These are phyloP conservation scores for Cochlearia excelsa DNA, from an alignment of 345 rosid genomes.

Conservation along the genomic window DNA sequence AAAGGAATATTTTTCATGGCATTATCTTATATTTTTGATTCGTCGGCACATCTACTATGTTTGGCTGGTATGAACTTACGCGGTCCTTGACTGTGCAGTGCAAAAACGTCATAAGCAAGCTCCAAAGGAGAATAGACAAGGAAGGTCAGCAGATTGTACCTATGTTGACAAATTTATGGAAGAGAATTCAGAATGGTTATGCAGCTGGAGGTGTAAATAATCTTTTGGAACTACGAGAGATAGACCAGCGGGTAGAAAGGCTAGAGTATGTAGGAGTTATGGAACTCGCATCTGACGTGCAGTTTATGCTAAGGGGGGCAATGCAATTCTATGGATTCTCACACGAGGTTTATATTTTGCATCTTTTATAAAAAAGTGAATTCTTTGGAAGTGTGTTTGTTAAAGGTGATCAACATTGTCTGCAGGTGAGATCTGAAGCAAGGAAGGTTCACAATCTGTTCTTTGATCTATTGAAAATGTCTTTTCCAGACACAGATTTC, in stretches of 20 bases:
- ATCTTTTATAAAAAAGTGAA: neutral
- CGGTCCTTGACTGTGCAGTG: conserved; percentile 49
- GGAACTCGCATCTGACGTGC: conserved; percentile 91
- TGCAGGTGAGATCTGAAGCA: conserved; percentile 92
- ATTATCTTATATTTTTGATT: conserved; percentile 5
- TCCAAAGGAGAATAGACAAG: conserved; percentile 82
- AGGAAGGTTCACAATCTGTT: conserved; percentile 95
- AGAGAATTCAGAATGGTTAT: conserved; percentile 65
- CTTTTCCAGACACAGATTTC: conserved; percentile 87
- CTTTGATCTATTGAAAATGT: conserved; percentile 87
- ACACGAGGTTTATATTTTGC: conserved; percentile 68
- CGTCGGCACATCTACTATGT: conserved; percentile 9
- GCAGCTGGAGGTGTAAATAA: conserved; percentile 61
- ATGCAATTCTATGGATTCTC: conserved; percentile 84
- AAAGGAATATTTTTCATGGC: conserved; percentile 9
- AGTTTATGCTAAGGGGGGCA: conserved; percentile 78
- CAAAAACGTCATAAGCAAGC: conserved; percentile 85
- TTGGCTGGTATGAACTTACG: conserved; percentile 8
- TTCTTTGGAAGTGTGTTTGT: neutral
- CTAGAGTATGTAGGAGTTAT: conserved; percentile 72
- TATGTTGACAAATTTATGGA: conserved; percentile 85
- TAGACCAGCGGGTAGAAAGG: conserved; percentile 82
- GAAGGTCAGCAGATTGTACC: conserved; percentile 97
- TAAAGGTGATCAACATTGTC: conserved; percentile 9
- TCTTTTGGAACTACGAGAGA: conserved; percentile 78